These are phyloP conservation scores for Quercus engelmannii DNA, from an alignment of 306 rosid species.

Conservation along the genomic window DNA sequence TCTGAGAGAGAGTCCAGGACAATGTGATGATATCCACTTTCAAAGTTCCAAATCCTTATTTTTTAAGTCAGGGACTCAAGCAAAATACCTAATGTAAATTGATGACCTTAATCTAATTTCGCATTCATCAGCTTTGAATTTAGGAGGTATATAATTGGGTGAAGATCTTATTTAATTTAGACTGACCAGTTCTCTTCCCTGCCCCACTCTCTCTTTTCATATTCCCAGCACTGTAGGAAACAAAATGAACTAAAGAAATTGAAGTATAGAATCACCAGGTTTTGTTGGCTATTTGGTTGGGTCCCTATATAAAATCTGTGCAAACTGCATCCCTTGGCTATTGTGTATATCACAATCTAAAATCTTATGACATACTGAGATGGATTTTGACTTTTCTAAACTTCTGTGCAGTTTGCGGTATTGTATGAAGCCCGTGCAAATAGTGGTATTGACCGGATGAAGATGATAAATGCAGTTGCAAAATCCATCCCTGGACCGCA, in stretches of 20 bases:
- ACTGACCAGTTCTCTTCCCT: background rate
- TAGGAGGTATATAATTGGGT: background rate
- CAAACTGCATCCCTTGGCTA: background rate
- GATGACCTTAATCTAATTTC: background rate
- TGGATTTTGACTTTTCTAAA: conserved; percentile 9
- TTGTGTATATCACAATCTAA: background rate
- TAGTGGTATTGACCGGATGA: conserved; percentile 84
- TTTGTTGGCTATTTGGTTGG: background rate
- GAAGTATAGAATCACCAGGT: background rate
- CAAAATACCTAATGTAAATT: background rate
- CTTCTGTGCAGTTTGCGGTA: conserved; percentile 74
- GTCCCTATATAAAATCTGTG: background rate
- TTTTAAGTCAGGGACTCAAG: background rate
- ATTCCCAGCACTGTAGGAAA: background rate
- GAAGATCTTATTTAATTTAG: background rate
- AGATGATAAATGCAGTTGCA: conserved; percentile 82
- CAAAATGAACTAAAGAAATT: background rate
- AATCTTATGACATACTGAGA: background rate
- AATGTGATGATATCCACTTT: background rate
- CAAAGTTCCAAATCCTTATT: background rate
- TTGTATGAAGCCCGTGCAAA: conserved; percentile 92
- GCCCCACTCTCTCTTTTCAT: too few relatives aligned
- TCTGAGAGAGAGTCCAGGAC: background rate
- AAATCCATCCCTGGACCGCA: conserved; percentile 86
- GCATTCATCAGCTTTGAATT: background rate